Base-by-base conservation (phyloP, 345 rosid species). In the Citrus unshiu region DNA sequence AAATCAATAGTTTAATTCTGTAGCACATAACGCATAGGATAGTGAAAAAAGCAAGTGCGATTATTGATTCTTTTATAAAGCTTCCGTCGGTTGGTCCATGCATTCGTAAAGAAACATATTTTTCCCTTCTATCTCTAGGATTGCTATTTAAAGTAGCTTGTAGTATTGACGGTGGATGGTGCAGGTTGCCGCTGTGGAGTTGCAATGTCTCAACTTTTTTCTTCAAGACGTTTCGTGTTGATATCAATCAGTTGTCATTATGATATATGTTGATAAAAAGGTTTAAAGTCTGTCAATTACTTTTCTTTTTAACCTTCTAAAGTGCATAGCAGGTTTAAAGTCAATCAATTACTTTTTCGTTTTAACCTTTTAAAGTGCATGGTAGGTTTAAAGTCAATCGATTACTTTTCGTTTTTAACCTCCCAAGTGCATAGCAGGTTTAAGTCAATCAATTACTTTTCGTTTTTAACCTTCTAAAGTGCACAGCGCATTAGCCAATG, bases 191-290 rank as follows among this genome's bases (percentile, higher is more conserved):
- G 24, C 71, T 4, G 7, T n/a, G 77, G 70, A 30, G 54, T 43
- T 81, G 12, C 80, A 54, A 65, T 68, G 21, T 80, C 56, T 6
- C 64, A 5, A 68, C 21, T n/a, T 73, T 34, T 43, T 46, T 27
- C 59, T 56, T 62, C 7, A 19, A 66, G 39, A 67, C 13, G 37
- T 43, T 22, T 77, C 24, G 32, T 62, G 39, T 9, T 22, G 49
- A 70, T 60, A 4, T 29, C 7, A 34, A 37, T 37, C 4, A 3
- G 6, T 9, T 3, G 51, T 46, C 51, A 46, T 46, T 3, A 46
- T 46, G 9, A 46, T 46, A 12, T 46, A 46, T 3, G 18, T 13
- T 56, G 66, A 54, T 54, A 54, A 54, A 54, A 54, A 54, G 22
- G 22, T 54, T 49, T 70, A 61, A 64, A 37, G 58, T 54, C 63